A percentile compares a stretch with the other conserved stretches of the same genome.
Evolutionary conservation across 192 early-diverging fungal genomes (phyloP).

Genomic region (Lobosporangium transversale): DNA sequence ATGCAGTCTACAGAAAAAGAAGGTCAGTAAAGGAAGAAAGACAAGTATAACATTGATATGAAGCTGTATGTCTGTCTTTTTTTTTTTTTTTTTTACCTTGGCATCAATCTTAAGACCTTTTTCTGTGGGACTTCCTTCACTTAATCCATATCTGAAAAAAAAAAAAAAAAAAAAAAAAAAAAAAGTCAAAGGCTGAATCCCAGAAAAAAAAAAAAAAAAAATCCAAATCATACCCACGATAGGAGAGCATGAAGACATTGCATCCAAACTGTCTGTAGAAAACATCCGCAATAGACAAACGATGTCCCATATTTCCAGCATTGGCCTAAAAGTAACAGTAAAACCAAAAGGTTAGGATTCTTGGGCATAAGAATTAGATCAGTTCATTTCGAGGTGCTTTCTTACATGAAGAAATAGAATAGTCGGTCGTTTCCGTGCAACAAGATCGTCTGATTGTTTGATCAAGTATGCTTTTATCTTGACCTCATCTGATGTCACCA

Average conservation of each 20-base stretch:
- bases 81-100: constrained; percentile 57
- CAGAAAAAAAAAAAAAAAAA: neutral
- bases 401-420: constrained; percentile 88
- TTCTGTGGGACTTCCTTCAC: constrained; percentile 88
- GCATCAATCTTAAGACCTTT: constrained; percentile 90
- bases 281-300: constrained; percentile 88
- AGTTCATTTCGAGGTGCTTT: no score
- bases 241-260: constrained; percentile 98
- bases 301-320: constrained; percentile 98
- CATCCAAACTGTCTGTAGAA: constrained; percentile 71
- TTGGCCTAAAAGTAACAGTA: constrained; percentile 71
- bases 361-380: no score
- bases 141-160: constrained; percentile 78
- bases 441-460: constrained; percentile 62
- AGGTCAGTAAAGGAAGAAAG: neutral
- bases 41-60: neutral
- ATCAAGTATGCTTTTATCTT: constrained; percentile 85
- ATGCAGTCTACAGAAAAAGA: constrained; percentile 65
- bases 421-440: constrained; percentile 71
- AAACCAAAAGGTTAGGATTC: no score
- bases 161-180: neutral
- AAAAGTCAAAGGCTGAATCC: neutral
- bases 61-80: neutral
- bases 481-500: constrained; percentile 85
- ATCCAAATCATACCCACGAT: constrained; percentile 76